Base-by-base conservation (phyloP, 352 stramenopile species). In the Phytophthora cryptogea region DNA sequence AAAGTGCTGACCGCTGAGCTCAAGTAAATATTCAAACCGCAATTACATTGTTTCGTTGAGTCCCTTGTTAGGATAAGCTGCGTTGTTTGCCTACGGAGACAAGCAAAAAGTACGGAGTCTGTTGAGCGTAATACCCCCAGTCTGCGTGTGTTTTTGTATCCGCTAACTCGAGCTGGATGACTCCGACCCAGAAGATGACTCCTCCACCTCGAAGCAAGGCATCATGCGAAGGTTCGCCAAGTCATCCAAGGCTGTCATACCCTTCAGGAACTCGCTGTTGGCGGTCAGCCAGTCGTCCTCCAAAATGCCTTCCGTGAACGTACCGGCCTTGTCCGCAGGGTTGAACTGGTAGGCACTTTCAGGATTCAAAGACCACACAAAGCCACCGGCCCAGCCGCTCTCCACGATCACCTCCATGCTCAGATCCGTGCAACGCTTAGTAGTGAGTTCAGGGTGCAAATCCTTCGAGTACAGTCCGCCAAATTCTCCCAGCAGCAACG, bases 321-420 rank as follows among this genome's bases (percentile, higher is more conserved):
- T 71, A 8, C 68, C 63, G 17, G 46, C 54, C 10, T 59, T 80
- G 47, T 81, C 71, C 2, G 63, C 70, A 1, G 74, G 68, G 43
- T 80, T 80, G 63, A 69, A 88, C 43, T 86, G 72, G 63, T 86
- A 88, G 33, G 70, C 74, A 49, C 61, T 81, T 54, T 88, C 78
- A 3, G 78, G 78, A 48, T 88, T 88, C 26, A 88, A 41, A 30
- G 74, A 85, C 78, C 78, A 88, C 40, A 83, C 53, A 37, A 86
- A 88, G 7, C 78, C 78, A 14, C 78, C 78, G 3, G 72, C 63
- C 46, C 75, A 88, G 14, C 73, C 70, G 26, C 48, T 64, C 10
- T 68, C 55, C 14, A 77, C 31, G 32, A 86, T 72, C 46, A 78
- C 63, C 31, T 83, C 54, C 59, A 88, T 83, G 30, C 66, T 85